Base-by-base conservation (phyloP, 768 basidiomycete species). In the Fomitopsis pulvina region DNA sequence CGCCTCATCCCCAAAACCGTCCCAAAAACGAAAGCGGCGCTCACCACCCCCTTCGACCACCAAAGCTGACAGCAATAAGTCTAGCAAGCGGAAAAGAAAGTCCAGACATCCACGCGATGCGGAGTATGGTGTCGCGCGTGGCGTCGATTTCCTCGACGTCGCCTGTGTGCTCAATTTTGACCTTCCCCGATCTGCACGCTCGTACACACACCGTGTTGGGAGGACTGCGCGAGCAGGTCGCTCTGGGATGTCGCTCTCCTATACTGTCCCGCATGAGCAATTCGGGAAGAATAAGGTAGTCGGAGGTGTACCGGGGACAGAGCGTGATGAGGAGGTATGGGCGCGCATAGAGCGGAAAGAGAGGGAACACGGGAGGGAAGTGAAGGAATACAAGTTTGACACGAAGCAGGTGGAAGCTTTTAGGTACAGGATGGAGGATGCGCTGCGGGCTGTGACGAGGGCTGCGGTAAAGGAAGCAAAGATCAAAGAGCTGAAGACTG, bases 91-190 rank as follows among this genome's bases (percentile, higher is more conserved):
- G 30, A 83, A 67, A 69, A 73, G 60, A 58, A 68, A 62, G 74
- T 78, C 63, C 42, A 49, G 30, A 64, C 64, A 52, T 57, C 48
- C 40, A 0, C 40, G 34, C 32, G 85, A 89, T 63, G 81, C 77
- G 45, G 91, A 95, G 63, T 97, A 93, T 57, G 92, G 94, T 29
- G 89, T 97, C 43, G 92, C 92, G 1, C 87, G 96, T 41, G 96
- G 96, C 2, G 83, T 98, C 51, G 96, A 99, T 68, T 99, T 99
- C 66, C 78, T 97, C 54, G 89, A 96, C 57, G 96, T 98, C 48
- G 83, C 93, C 9, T 97, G 94, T 58, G 95, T 99, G 2, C 78
- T 99, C 64, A 99, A 99, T 71, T 99, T 98, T 67, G 96, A 99
- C 67, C 77, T 98, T n/a, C 96, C 96, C 0, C 72, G 80, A 0